These are phyloP conservation scores for Penicillium brasilianum DNA, from an alignment of 2,329 filamentous ascomycete species.

Conservation along the genomic window DNA sequence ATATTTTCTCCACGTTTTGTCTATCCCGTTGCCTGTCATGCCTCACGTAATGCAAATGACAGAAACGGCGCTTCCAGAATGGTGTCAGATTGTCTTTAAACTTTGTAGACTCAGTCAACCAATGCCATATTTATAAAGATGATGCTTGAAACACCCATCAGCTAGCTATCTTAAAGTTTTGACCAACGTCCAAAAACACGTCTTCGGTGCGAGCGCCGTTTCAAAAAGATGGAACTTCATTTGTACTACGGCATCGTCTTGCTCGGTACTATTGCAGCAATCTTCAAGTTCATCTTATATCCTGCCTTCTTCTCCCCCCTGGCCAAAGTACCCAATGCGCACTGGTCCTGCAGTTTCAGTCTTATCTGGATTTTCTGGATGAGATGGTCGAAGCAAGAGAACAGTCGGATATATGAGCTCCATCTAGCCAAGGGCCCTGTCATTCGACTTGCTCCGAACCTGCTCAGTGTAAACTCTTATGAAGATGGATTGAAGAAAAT, in stretches of 20 bases:
- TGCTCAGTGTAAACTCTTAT: constrained; percentile 1
- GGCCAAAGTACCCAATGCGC: neutral
- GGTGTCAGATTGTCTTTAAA: neutral
- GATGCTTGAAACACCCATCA: neutral
- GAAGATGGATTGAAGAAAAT: constrained; percentile 7
- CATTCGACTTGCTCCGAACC: neutral
- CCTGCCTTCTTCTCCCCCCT: constrained; percentile 3
- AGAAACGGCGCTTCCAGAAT: neutral
- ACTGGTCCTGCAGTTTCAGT: constrained; percentile 8
- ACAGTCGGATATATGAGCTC: neutral
- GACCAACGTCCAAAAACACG: too few relatives aligned
- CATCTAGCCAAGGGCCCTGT: neutral
- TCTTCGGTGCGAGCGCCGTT: neutral
- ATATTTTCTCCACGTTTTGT: neutral
- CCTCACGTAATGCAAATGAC: neutral
- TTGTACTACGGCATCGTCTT: neutral
- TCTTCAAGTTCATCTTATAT: constrained; percentile 2
- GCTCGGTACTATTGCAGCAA: neutral
- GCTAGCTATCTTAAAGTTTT: neutral
- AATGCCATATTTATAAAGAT: neutral
- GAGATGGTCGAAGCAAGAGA: constrained; percentile 10
- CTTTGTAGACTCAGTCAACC: neutral
- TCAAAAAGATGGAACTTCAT: neutral
- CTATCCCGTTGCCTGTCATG: neutral
- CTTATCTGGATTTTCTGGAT: constrained; percentile 7